Base-by-base conservation (phyloP, 192 early-diverging fungal genomes). In the Gaertneriomyces semiglobifer region DNA sequence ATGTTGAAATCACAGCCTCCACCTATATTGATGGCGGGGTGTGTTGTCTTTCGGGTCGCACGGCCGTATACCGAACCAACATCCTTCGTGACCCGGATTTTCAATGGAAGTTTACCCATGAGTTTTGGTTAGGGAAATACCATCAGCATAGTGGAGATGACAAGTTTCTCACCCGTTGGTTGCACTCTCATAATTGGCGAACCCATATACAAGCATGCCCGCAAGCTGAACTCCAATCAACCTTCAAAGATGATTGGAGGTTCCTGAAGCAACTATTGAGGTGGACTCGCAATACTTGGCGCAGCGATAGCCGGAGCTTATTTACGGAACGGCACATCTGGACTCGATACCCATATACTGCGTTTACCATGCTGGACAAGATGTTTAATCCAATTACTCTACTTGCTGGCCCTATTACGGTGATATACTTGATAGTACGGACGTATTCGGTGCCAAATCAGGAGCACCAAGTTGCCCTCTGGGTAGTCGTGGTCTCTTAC, bases 201-300 rank as follows among this genome's bases (percentile, higher is more conserved):
- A 88, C 88, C 6, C 84, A 83, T 70, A 83, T 88, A 5, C 88
- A 89, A 55, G 75, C 83, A 46, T 87, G 87, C 46, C 75, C 75
- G 33, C 81, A 89, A 66, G 88, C 84, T 55, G 88, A 89, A 42
- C 71, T 89, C 6, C 65, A 62, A 10, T 89, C 88, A 4, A 89
- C 88, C 0, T 89, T 89, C 74, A 89, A 89, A 72, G 83, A 88
- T 74, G 87, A 89, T 56, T 89, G 87, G 86, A 69, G 83, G 14
- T 89, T 89, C 60, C 62, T 89, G 3, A 88, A 87, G 48, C 88
- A 89, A 52, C 77, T 89, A 3, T 60, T 89, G 41, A 76, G 88
- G 14, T 89, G 88, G 88, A 89, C 88, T 4, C 81, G 88, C 20
- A 89, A 89, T 56, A 89, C 86, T 11, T 89, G 88, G 88, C 70